A percentile compares a stretch with the other conserved stretches of the same genome.
phyloP scores from a whole-genome alignment of 495 filamentous ascomycete genomes.

The Elaphomyces granulatus region DNA sequence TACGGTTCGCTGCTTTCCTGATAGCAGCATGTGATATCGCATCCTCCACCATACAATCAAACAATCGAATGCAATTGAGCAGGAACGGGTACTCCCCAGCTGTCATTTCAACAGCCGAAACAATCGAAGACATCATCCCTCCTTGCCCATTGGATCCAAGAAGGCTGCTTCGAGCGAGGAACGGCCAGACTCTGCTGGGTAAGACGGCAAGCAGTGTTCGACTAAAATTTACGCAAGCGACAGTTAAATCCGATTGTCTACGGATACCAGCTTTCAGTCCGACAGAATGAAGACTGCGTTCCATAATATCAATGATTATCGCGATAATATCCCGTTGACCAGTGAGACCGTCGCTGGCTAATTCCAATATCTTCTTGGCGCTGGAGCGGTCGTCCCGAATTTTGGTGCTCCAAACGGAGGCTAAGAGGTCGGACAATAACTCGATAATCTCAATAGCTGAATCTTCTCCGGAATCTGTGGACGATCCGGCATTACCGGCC shows the following conservation, averaged over 20 bases:
- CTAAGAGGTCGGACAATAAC: constrained; percentile 43
- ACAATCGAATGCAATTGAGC: constrained; percentile 52
- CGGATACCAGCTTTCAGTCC: constrained; percentile 37
- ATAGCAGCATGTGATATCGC: constrained; percentile 55
- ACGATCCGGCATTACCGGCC: constrained; percentile 27
- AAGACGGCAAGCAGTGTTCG: constrained; percentile 51
- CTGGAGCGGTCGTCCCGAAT: constrained; percentile 14
- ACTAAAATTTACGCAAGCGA: constrained; percentile 67
- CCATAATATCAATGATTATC: constrained; percentile 72
- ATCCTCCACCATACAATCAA: constrained; percentile 62
- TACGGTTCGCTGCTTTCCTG: constrained; percentile 44
- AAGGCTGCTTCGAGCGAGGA: constrained; percentile 63
- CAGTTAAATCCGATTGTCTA: constrained; percentile 42
- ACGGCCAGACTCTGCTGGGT: constrained; percentile 77
- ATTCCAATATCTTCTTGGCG: constrained; percentile 45
- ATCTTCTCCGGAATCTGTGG: constrained; percentile 27
- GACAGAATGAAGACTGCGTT: constrained; percentile 53
- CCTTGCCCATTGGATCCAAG: constrained; percentile 58
- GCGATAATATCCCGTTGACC: constrained; percentile 63
- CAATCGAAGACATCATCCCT: constrained; percentile 56
- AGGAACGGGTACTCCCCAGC: constrained; percentile 66
- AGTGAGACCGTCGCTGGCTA: constrained; percentile 58
- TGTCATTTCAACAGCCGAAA: constrained; percentile 61
- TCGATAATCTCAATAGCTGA: constrained; percentile 48
- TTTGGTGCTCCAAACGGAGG: constrained; percentile 14